Base-by-base conservation (phyloP, 257 asterid species). In the Vinca minor region DNA sequence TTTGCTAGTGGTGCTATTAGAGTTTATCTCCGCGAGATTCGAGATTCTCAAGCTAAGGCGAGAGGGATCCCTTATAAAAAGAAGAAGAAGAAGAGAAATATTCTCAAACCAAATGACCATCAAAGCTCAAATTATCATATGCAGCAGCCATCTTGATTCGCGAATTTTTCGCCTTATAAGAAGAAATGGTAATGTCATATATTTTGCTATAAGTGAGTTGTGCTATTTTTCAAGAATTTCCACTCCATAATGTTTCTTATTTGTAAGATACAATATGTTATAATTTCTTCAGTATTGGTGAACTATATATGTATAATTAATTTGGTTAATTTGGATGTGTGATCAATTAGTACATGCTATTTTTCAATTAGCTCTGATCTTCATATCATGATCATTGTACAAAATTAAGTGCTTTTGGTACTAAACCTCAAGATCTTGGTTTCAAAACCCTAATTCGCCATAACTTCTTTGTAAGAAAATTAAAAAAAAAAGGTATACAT, bases 1-100 rank as follows among this genome's bases (percentile, higher is more conserved):
- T 90, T 90, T 12, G 97, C 95, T 0, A 80, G 83, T 9, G 87
- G 95, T 1, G 89, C 95, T 5, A 84, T 91, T 2, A 70, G 97
- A 10, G 83, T 84, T 11, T 86, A 75, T 54, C 75, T 91, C 3
- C 73, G 96, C 25, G 97, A 85, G 69, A 73, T 87, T 11, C 71
- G 86, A 78, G 97, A 85, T 31, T 75, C 86, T 2, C 97, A 87
- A 62, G 89, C 96, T 21, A 87, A 78, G 76, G 97, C 97, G 8
- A 70, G 97, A 4, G 97, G 97, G 17, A 91, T 91, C 3, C 89
- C 94, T 0, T 85, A 87, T 38, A 87, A 84, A 85, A 91, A 84
- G 85, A 89, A 87, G 77, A 90, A 91, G 70, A 86, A 83, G 80
- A 89, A 72, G 81, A 82, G 66, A 64, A 77, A 21, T 65, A 59